A percentile compares a stretch with the other conserved stretches of the same genome.
Conservation (phyloP, 129 eudicot genomes). For the Centaurea solstitialis region DNA sequence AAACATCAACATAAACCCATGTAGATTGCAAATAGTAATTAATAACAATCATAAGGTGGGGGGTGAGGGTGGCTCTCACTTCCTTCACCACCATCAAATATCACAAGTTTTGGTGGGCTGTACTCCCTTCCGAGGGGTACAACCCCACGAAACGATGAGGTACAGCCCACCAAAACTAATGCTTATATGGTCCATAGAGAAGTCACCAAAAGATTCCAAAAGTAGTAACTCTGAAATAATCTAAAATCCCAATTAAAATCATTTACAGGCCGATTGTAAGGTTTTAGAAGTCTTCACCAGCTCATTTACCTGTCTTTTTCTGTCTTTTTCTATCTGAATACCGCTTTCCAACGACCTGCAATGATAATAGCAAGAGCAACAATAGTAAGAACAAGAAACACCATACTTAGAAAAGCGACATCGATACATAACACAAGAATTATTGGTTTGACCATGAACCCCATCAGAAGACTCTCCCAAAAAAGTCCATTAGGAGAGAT, state of each 20-base stretch:
- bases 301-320: neutral
- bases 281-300: conserved; percentile 6
- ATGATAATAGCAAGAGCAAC: neutral
- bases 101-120: conserved; percentile 23
- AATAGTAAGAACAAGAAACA: neutral
- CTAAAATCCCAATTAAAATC: conserved; percentile 13
- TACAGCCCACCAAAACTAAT: conserved; percentile 24
- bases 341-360: conserved; percentile 17
- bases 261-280: conserved; percentile 27
- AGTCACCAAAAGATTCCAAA: neutral
- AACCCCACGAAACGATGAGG: conserved; percentile 16
- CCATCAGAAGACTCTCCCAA: neutral
- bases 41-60: neutral
- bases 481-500: neutral
- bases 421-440: neutral
- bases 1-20: neutral
- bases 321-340: conserved; percentile 7
- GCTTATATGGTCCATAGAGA: conserved; percentile 9
- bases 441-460: conserved; percentile 6
- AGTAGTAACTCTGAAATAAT: conserved; percentile 10
- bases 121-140: neutral
- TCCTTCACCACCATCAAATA: conserved; percentile 14
- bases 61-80: neutral
- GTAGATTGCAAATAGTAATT: neutral
- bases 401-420: neutral